phyloP scores from a whole-genome alignment of 805 yeast species.

The Metschnikowia lachancei region DNA sequence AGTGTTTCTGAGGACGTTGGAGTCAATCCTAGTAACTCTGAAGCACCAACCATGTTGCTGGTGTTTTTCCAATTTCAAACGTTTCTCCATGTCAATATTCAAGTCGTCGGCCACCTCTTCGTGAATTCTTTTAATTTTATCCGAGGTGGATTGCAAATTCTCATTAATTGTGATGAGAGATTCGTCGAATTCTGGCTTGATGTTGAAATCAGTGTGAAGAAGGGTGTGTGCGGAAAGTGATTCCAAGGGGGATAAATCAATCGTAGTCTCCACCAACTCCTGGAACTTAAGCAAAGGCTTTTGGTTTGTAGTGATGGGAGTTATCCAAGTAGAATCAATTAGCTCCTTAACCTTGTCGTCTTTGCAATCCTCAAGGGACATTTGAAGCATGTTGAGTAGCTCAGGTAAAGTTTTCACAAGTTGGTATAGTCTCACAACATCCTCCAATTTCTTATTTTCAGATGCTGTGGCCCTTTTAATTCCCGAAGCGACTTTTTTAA shows the following conservation, averaged over 20 bases:
- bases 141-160: slow-evolving; percentile 53
- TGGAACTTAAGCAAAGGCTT: slow-evolving; percentile 62
- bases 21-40: slow-evolving; percentile 87
- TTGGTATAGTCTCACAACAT: slow-evolving; percentile 86
- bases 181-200: slow-evolving; percentile 88
- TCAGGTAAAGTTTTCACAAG: slow-evolving; percentile 70
- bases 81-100: slow-evolving; percentile 79
- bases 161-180: slow-evolving; percentile 58
- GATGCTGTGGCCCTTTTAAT: slow-evolving; percentile 29
- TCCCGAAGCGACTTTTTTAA: slow-evolving; percentile 56
- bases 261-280: slow-evolving; percentile 88
- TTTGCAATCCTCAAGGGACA: slow-evolving; percentile 38
- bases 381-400: slow-evolving; percentile 50
- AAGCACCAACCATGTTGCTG: slow-evolving; percentile 91
- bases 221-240: slow-evolving; percentile 36
- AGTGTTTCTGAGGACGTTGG: slow-evolving; percentile 66
- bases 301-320: slow-evolving; percentile 50
- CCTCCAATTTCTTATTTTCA: slow-evolving; percentile 69
- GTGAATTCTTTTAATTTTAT: slow-evolving; percentile 59
- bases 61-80: slow-evolving; percentile 85
- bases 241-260: slow-evolving; percentile 80
- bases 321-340: slow-evolving; percentile 53
- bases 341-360: slow-evolving; percentile 31
- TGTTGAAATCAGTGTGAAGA: slow-evolving; percentile 67
- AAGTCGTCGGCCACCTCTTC: slow-evolving; percentile 67